Conservation (phyloP, 2,329 filamentous ascomycete genomes). For the Lasiodiplodia sp. region DNA sequence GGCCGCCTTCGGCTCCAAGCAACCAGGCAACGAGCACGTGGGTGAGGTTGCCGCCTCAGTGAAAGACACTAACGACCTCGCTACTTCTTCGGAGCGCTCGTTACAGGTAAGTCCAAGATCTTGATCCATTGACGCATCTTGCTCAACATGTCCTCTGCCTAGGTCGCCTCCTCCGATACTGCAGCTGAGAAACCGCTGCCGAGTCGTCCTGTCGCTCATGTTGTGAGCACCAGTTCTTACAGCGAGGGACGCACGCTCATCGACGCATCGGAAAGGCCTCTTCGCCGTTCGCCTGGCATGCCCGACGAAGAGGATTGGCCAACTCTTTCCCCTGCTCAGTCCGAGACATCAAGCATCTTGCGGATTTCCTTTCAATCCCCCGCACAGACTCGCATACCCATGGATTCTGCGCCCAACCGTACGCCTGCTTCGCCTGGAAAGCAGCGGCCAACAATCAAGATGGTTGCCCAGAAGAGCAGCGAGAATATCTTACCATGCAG, state of each 20-base stretch:
- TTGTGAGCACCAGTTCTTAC: conserved; percentile 43
- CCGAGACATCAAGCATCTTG: conserved; percentile 1
- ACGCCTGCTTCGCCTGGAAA: conserved; percentile 1
- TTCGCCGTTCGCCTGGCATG: conserved; percentile 35
- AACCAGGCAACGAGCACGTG: conserved; percentile 29
- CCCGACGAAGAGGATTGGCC: conserved; percentile 41
- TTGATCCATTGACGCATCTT: neutral
- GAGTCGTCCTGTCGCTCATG: conserved; percentile 45
- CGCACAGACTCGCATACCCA: neutral
- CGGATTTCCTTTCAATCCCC: neutral
- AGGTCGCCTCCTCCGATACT: conserved; percentile 4
- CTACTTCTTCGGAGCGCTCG: conserved; percentile 21
- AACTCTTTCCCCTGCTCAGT: conserved; percentile 35
- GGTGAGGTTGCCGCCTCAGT: conserved; percentile 12
- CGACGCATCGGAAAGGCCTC: conserved; percentile 47
- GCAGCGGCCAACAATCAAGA: conserved; percentile 23
- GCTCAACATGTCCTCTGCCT: conserved; percentile 17
- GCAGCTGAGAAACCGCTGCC: conserved; percentile 49
- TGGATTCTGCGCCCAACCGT: neutral
- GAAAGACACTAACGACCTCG: conserved; percentile 1
- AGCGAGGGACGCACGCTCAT: conserved; percentile 49
- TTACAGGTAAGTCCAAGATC: conserved; percentile 4
- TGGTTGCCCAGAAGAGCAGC: conserved; percentile 33
- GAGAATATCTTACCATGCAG: neutral
- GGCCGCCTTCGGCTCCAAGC: conserved; percentile 9